Evolutionary conservation across 2,329 filamentous ascomycete species (phyloP), one percentile per base, ranked within the genome.

Genomic region (Ophiosphaerella herpotricha): DNA sequence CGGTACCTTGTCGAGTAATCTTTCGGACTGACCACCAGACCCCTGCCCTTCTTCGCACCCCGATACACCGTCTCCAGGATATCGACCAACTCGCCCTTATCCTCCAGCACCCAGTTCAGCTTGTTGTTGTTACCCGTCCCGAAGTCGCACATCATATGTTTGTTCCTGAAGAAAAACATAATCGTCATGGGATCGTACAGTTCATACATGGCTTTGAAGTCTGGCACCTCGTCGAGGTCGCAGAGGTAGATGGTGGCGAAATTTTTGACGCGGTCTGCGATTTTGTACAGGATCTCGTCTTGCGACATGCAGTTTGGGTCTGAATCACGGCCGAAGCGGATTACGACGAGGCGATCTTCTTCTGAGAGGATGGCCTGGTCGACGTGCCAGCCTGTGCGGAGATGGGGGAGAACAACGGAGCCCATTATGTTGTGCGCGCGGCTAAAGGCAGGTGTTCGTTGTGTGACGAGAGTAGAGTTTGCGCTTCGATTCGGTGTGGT

Each of bases 121-220:
- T 97, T 97, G 75, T 99, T 99, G 76, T 99, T 99, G 78, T 99
- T 96, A 59, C 94, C 94, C 1, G 94, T 99, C 7, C 68, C 93
- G 63, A 97, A 91, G 83, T 97, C 93, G 74, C 89, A 91, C 89
- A 95, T 96, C 85, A 97, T 97, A 77, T 97, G 91, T 74, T 99
- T 99, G 74, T 99, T 99, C 55, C 93, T 85, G 80, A 92, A 96
- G 82, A 96, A 96, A 80, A 90, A 96, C 89, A 97, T 97, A 75
- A 97, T 86, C 3, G 94, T 96, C 77, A 92, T 90, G 0, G 91
- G 86, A 71, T 99, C 90, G 79, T 94, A 92, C 5, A 92, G 80
- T 71, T 91, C 73, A 80, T 97, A 97, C 93, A 97, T 97, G 67
- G 89, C 85, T 72, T 94, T 97, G 80, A 96, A 97, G 74, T 73